These are phyloP conservation scores for Neonectria magnoliae DNA, from an alignment of 2,329 filamentous ascomycete genomes.

Conservation along the genomic window DNA sequence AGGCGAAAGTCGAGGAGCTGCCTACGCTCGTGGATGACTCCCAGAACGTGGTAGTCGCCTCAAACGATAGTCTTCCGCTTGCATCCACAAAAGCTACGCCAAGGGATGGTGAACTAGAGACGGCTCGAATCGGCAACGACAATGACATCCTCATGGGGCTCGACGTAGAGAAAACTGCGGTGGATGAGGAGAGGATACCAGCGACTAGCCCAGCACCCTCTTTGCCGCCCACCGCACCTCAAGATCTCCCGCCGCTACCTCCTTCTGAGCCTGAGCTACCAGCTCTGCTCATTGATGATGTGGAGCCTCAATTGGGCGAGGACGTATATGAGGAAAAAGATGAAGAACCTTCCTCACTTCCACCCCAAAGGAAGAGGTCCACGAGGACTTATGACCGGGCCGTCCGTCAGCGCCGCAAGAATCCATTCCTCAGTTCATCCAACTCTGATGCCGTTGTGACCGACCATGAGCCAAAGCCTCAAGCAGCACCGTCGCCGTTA, in stretches of 20 bases:
- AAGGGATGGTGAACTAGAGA: conserved; percentile 29
- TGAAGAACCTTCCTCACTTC: conserved; percentile 44
- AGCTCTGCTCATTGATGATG: conserved; percentile 40
- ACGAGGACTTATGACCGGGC: conserved; percentile 38
- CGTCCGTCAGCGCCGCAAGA: conserved; percentile 32
- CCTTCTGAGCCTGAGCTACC: conserved; percentile 50
- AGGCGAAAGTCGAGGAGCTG: conserved; percentile 25
- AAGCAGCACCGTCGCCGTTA: conserved; percentile 26
- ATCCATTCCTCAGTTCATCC: conserved; percentile 45
- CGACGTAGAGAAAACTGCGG: conserved; percentile 27
- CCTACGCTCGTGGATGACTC: conserved; percentile 39
- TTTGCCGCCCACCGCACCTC: conserved; percentile 38
- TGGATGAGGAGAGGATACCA: conserved; percentile 51
- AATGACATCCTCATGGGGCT: conserved; percentile 19
- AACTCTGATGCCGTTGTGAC: conserved; percentile 37
- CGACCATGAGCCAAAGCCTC: conserved; percentile 25
- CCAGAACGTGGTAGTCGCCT: conserved; percentile 37
- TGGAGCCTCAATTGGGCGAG: conserved; percentile 13
- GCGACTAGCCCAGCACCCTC: conserved; percentile 51
- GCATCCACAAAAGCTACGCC: conserved; percentile 50
- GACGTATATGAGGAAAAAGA: conserved; percentile 23
- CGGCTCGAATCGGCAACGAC: conserved; percentile 22
- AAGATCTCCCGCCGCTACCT: conserved; percentile 24
- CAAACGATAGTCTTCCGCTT: conserved; percentile 37
- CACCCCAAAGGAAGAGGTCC: conserved; percentile 33